These are phyloP conservation scores for Trypanosoma cruzi DNA, from an alignment of 208 protist genomes.

Conservation along the genomic window DNA sequence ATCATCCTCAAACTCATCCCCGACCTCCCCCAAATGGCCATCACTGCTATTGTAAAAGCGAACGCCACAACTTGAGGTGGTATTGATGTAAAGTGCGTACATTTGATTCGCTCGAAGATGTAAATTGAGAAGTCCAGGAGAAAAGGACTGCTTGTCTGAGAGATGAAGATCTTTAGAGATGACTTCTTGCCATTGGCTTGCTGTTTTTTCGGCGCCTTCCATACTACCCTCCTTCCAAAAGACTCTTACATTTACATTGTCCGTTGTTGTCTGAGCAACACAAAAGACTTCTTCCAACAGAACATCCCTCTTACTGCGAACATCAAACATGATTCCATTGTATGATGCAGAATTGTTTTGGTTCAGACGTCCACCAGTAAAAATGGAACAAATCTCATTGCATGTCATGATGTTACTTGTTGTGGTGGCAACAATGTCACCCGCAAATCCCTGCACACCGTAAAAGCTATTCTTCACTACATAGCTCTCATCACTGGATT, in stretches of 20 bases:
- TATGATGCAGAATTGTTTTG: conserved; percentile 84
- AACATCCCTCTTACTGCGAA: conserved; percentile 79
- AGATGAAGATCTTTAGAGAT: conserved; percentile 60
- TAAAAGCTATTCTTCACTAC: conserved; percentile 21
- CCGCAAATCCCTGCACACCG: conserved; percentile 18
- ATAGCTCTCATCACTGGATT: conserved; percentile 1
- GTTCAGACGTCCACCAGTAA: conserved; percentile 68
- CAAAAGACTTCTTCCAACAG: conserved; percentile 90
- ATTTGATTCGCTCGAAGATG: conserved; percentile 71
- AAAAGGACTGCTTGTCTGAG: conserved; percentile 81
- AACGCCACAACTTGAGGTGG: conserved; percentile 81
- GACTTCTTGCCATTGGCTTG: conserved; percentile 76
- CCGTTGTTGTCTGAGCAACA: conserved; percentile 77
- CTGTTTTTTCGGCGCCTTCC: conserved; percentile 64
- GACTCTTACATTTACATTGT: conserved; percentile 75
- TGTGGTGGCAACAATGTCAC: conserved; percentile 14
- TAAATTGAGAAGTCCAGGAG: conserved; percentile 59
- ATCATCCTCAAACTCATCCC: conserved; percentile 86
- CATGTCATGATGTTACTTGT: conserved; percentile 18
- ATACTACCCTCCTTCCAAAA: conserved; percentile 92
- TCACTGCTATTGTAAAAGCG: conserved; percentile 90
- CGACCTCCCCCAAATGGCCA: conserved; percentile 72
- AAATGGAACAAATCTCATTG: conserved; percentile 60
- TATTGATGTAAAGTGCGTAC: conserved; percentile 92
- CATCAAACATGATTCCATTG: conserved; percentile 94